phyloP scores from a whole-genome alignment of 2,329 filamentous ascomycete species.

The Colletotrichum theobromicola region DNA sequence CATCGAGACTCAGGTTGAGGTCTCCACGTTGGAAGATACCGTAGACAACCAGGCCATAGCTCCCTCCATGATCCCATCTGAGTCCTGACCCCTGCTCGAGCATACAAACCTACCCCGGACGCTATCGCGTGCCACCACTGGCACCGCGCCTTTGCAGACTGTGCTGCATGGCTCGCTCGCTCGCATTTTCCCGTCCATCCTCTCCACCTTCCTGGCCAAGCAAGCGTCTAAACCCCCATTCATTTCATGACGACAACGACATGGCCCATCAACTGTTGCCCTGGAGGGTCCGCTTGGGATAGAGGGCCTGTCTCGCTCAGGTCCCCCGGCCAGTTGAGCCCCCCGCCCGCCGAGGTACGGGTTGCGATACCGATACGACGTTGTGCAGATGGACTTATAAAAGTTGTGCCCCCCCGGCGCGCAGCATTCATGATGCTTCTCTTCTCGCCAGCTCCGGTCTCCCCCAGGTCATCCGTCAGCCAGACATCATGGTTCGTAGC shows the following conservation, averaged over 20 bases:
- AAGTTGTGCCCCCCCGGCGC: background rate
- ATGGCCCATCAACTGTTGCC: background rate
- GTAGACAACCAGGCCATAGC: background rate
- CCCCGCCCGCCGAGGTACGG: background rate
- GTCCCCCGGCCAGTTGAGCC: background rate
- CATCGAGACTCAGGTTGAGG: background rate
- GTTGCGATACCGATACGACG: background rate
- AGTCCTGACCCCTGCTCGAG: background rate
- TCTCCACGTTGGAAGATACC: background rate
- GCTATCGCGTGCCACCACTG: slow-evolving; percentile 2
- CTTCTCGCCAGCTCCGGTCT: slow-evolving; percentile 11
- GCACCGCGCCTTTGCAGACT: background rate
- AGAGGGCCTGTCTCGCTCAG: background rate
- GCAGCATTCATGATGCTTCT: background rate
- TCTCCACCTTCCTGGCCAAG: slow-evolving; percentile 12
- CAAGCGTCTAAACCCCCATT: background rate
- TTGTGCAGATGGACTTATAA: slow-evolving; percentile 3
- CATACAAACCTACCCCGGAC: background rate
- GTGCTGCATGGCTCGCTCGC: background rate
- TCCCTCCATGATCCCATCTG: background rate
- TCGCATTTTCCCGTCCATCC: background rate
- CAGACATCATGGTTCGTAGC: slow-evolving; percentile 40
- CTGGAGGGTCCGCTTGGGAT: background rate
- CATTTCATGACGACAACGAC: slow-evolving; percentile 7
- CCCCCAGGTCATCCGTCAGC: slow-evolving; percentile 11